Evolutionary conservation across 192 early-diverging fungal species (phyloP).

Genomic region (Gryganskiella cystojenkinii): DNA sequence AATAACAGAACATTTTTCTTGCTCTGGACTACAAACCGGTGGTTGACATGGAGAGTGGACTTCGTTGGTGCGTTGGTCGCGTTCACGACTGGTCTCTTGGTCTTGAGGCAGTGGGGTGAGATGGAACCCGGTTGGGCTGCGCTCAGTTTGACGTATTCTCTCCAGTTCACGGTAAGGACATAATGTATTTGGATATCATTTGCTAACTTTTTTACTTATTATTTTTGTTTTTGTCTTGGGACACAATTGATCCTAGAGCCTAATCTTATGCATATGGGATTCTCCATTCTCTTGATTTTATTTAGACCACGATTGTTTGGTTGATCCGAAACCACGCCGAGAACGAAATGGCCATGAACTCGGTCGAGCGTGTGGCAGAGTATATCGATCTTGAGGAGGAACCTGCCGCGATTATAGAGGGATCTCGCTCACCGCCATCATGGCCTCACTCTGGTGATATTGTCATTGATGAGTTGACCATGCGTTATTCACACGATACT

Average conservation of each 20-base stretch:
- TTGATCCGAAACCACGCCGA: slow-evolving; percentile 76
- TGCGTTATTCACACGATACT: slow-evolving; percentile 73
- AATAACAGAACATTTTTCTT: slow-evolving; percentile 88
- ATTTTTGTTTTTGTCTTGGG: too few relatives aligned
- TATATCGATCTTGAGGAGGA: slow-evolving; percentile 83
- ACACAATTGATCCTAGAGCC: slow-evolving; percentile 33
- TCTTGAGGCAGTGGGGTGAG: slow-evolving; percentile 50
- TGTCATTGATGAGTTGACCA: slow-evolving; percentile 68
- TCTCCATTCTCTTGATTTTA: too few relatives aligned
- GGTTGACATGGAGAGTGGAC: slow-evolving; percentile 85
- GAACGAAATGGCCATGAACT: slow-evolving; percentile 86
- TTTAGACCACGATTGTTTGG: slow-evolving; percentile 69
- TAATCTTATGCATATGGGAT: slow-evolving; percentile 51
- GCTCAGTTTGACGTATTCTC: slow-evolving; percentile 81
- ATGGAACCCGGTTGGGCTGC: slow-evolving; percentile 88
- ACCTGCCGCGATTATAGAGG: slow-evolving; percentile 58
- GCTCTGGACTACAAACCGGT: slow-evolving; percentile 84
- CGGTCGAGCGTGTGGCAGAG: slow-evolving; percentile 73
- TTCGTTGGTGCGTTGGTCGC: slow-evolving; percentile 75
- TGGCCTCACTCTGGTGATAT: slow-evolving; percentile 80
- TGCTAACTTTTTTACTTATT: slow-evolving; percentile 13
- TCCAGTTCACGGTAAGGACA: slow-evolving; percentile 81
- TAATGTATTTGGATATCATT: too few relatives aligned
- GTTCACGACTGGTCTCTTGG: slow-evolving; percentile 71
- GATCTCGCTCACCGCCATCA: slow-evolving; percentile 53